These are phyloP conservation scores for Coniochaeta sp. DNA, from an alignment of 2,329 filamentous ascomycete species.

Conservation along the genomic window DNA sequence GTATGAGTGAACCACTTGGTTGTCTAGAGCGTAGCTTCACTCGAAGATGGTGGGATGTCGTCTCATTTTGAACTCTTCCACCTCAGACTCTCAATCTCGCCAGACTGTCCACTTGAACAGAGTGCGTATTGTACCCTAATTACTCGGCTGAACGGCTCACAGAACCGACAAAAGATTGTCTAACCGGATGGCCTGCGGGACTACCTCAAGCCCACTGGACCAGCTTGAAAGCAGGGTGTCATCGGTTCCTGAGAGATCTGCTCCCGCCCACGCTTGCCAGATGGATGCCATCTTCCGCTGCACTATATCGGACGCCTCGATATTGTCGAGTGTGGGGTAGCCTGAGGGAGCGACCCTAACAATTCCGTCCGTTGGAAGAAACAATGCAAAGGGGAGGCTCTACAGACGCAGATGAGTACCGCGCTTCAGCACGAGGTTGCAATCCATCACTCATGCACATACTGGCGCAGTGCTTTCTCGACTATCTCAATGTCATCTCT, in stretches of 20 bases:
- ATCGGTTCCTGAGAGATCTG: constrained; percentile 1
- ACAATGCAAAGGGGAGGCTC: no score
- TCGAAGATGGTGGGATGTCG: background rate
- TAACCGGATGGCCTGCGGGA: background rate
- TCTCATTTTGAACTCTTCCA: background rate
- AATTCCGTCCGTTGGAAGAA: no score
- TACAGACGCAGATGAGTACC: no score
- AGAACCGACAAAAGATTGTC: background rate
- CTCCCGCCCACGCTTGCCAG: background rate
- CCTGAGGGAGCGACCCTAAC: background rate
- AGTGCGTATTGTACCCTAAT: background rate
- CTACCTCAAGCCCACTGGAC: background rate
- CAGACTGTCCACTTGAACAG: constrained; percentile 1
- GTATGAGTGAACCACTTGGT: background rate
- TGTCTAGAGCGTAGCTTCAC: background rate
- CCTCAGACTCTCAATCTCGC: background rate
- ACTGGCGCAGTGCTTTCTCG: no score
- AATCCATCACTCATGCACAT: no score
- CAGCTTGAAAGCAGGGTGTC: background rate
- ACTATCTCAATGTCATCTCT: no score
- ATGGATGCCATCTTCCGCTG: background rate
- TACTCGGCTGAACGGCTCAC: background rate
- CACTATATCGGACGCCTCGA: constrained; percentile 1
- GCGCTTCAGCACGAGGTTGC: no score
- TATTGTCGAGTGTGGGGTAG: background rate